Percentiles rank a stretch among this genome's conserved stretches.
phyloP scores from a whole-genome alignment of 305 asterid genomes.

The Solanum aculeatissimum region DNA sequence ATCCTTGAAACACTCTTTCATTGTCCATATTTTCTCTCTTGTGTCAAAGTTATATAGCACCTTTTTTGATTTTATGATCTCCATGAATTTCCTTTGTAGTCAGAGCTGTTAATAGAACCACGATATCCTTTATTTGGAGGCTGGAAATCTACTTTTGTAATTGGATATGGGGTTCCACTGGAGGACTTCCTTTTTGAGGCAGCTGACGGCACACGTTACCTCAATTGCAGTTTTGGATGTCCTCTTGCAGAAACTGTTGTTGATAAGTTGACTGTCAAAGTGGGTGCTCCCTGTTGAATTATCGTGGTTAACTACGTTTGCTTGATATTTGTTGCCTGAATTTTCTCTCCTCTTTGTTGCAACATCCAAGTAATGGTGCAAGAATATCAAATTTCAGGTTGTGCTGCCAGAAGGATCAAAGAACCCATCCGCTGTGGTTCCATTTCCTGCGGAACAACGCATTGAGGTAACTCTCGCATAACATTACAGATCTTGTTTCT shows the following conservation, averaged over 20 bases:
- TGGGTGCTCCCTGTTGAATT: conserved; percentile 15
- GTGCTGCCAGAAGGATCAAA: conserved; percentile 95
- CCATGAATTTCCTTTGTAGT: conserved; percentile 34
- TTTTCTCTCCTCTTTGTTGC: not conserved
- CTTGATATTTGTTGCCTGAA: not conserved
- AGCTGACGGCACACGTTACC: conserved; percentile 65
- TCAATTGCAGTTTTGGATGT: conserved; percentile 87
- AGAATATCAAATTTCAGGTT: conserved; percentile 37
- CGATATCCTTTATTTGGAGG: conserved; percentile 97
- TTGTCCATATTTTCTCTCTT: not conserved
- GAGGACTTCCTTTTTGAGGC: conserved; percentile 89
- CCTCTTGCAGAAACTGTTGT: conserved; percentile 78
- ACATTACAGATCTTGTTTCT: not conserved
- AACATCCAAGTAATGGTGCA: conserved; percentile 7
- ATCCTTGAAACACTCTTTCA: not conserved
- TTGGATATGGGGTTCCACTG: conserved; percentile 87
- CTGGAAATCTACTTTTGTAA: conserved; percentile 87
- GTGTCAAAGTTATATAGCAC: not conserved
- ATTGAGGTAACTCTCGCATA: conserved; percentile 46
- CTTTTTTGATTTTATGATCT: not conserved
- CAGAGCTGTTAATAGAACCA: conserved; percentile 88
- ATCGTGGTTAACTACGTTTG: conserved; percentile 1
- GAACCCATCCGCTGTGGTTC: conserved; percentile 56
- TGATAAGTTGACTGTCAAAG: conserved; percentile 78
- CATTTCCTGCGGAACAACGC: conserved; percentile 58